These are phyloP conservation scores for Gaertneriomyces semiglobifer DNA, from an alignment of 192 early-diverging fungal species.

Conservation along the genomic window DNA sequence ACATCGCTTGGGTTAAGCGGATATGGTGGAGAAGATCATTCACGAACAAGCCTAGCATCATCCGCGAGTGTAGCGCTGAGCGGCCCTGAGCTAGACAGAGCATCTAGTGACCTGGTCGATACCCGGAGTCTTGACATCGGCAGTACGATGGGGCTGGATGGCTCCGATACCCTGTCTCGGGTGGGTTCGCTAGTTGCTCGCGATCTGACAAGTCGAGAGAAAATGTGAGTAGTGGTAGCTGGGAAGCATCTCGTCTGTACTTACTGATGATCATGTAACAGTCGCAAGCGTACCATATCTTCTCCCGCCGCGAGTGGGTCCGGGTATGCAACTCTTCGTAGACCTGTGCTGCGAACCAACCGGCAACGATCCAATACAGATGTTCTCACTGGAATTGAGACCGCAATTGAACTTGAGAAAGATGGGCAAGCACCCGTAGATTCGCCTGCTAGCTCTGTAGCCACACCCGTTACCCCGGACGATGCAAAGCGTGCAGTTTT, in stretches of 20 bases:
- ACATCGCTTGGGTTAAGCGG: background rate
- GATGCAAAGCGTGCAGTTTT: conserved; percentile 26
- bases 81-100: no score
- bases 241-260: background rate
- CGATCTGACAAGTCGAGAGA: conserved; percentile 14
- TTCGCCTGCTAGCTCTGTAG: background rate
- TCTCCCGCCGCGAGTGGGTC: conserved; percentile 21
- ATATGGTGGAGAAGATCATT: background rate
- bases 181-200: conserved; percentile 9
- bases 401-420: conserved; percentile 22
- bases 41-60: no score
- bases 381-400: conserved; percentile 11
- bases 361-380: conserved; percentile 37
- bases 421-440: background rate
- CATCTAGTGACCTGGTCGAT: no score
- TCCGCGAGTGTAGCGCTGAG: no score
- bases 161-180: background rate
- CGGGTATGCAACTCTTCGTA: conserved; percentile 16
- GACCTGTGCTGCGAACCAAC: conserved; percentile 23
- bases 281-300: conserved; percentile 37
- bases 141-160: no score
- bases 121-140: no score
- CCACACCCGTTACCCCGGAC: conserved; percentile 5
- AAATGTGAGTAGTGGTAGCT: conserved; percentile 11
- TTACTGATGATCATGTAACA: conserved; percentile 2